phyloP scores from a whole-genome alignment of 768 basidiomycete genomes.

The Suillus discolor region DNA sequence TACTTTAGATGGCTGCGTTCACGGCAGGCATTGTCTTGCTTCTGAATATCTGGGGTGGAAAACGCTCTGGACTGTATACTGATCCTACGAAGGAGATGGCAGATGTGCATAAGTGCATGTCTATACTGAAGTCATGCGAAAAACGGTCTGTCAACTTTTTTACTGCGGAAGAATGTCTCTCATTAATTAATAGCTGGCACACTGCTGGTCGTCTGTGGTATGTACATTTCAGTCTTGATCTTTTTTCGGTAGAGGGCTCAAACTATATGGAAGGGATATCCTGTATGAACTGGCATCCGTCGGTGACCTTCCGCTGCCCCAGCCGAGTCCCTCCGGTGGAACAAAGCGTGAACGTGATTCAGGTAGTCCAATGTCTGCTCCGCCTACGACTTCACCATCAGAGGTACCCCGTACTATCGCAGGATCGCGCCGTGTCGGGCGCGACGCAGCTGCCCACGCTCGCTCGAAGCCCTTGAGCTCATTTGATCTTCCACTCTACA shows the following conservation, averaged over 20 bases:
- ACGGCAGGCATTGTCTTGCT: constrained; percentile 54
- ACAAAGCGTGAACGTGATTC: constrained; percentile 68
- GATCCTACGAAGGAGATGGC: constrained; percentile 49
- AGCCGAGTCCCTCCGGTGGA: constrained; percentile 48
- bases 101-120: constrained; percentile 55
- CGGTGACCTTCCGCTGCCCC: constrained; percentile 70
- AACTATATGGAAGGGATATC: constrained; percentile 55
- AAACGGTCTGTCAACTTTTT: constrained; percentile 29
- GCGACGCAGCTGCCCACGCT: constrained; percentile 18
- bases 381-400: constrained; percentile 12
- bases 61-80: constrained; percentile 39
- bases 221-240: constrained; percentile 15
- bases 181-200: constrained; percentile 42
- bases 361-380: constrained; percentile 43
- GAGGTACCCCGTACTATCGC: constrained; percentile 32
- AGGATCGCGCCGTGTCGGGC: constrained; percentile 37
- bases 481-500: constrained; percentile 54
- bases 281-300: constrained; percentile 72
- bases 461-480: constrained; percentile 16
- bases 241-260: background rate
- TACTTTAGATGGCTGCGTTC: constrained; percentile 41
- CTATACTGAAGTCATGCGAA: constrained; percentile 39
- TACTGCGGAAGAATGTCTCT: background rate
- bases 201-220: constrained; percentile 52
- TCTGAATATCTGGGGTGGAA: constrained; percentile 58